Percentiles rank a stretch among this genome's conserved stretches.
Evolutionary conservation across 441 rosid species (phyloP).

Genomic region (Francoa sonchifolia): DNA sequence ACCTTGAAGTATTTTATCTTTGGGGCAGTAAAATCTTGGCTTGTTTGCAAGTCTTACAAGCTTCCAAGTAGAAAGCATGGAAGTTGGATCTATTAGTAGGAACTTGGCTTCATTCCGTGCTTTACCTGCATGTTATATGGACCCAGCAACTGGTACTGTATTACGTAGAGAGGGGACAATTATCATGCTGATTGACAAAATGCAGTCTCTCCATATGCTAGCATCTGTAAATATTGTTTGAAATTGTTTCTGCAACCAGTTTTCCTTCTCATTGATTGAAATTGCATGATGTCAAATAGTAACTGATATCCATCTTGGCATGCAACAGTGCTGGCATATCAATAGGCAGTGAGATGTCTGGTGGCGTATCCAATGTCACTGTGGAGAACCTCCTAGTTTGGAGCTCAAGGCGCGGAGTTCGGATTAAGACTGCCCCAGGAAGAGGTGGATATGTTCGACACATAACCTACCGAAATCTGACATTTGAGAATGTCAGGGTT

Average conservation of each 20-base stretch:
- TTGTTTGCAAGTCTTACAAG: conserved; percentile 3
- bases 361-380: conserved; percentile 80
- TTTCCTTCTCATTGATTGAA: neutral
- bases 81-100: neutral
- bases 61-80: neutral
- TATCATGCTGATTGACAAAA: too few species aligned
- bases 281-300: neutral
- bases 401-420: conserved; percentile 80
- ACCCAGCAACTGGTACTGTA: too few species aligned
- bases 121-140: too few species aligned
- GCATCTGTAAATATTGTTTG: too few species aligned
- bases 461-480: conserved; percentile 59
- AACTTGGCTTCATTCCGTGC: too few species aligned
- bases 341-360: conserved; percentile 94
- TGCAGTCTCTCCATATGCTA: too few species aligned
- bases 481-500: conserved; percentile 72
- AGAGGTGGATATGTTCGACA: conserved; percentile 69
- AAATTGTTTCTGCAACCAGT: too few species aligned
- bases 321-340: conserved; percentile 77
- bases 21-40: too few species aligned
- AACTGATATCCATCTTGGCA: conserved; percentile 10
- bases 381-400: conserved; percentile 69
- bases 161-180: too few species aligned
- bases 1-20: too few species aligned
- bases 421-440: conserved; percentile 92